Conservation (phyloP, 306 rosid species). For the Lotus japonicus region DNA sequence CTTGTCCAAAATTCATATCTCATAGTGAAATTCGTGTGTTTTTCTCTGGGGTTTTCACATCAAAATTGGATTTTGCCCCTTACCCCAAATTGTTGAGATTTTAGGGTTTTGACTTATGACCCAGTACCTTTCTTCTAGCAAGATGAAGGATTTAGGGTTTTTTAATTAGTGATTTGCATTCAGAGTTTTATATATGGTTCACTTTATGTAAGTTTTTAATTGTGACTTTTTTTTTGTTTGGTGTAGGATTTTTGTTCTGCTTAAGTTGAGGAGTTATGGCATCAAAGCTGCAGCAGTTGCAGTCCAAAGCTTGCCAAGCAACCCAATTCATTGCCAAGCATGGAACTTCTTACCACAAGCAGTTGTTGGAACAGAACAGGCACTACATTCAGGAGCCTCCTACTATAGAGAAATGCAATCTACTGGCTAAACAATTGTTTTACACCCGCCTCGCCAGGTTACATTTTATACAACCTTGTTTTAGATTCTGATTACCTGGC, state of each 20-base stretch:
- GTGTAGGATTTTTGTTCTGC: not conserved
- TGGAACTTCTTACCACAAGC: constrained; percentile 66
- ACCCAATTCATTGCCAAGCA: constrained; percentile 53
- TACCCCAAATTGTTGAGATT: not conserved
- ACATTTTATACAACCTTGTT: constrained; percentile 11
- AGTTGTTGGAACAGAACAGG: constrained; percentile 82
- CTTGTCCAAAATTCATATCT: not conserved
- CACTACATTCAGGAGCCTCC: constrained; percentile 87
- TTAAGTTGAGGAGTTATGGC: constrained; percentile 49
- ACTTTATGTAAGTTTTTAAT: not conserved
- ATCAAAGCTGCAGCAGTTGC: constrained; percentile 62
- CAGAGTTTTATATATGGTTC: not conserved
- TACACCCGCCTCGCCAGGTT: constrained; percentile 97
- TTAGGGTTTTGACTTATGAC: constrained; percentile 21
- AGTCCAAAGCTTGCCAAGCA: constrained; percentile 82
- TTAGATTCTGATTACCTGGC: not conserved
- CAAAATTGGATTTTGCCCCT: not conserved
- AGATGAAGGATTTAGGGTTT: not conserved
- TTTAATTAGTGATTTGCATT: not conserved
- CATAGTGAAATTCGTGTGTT: not conserved
- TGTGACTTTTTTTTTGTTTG: not conserved
- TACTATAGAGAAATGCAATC: constrained; percentile 76
- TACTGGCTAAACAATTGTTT: constrained; percentile 68
- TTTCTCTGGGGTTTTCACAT: not conserved
- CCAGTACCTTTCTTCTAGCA: not conserved